These are phyloP conservation scores for Drechslerella dactyloides DNA, from an alignment of 2,329 filamentous ascomycete species.

Conservation along the genomic window DNA sequence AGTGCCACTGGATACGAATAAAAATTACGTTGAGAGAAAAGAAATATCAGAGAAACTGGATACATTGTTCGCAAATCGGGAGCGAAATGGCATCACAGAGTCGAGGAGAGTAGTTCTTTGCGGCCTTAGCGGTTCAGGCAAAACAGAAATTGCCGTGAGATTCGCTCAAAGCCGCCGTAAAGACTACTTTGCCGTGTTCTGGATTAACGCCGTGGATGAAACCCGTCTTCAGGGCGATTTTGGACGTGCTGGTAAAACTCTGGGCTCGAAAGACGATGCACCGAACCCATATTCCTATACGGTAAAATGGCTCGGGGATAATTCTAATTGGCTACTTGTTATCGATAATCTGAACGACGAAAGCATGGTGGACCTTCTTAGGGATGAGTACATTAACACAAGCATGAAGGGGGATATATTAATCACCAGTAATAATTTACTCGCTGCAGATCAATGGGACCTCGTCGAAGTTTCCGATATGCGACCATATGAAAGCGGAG, in stretches of 20 bases:
- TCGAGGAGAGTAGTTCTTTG: not conserved
- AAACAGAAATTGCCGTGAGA: not conserved
- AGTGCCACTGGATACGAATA: conserved; percentile 7
- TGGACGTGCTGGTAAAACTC: not conserved
- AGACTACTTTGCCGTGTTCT: conserved; percentile 9
- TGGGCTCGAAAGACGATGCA: not conserved
- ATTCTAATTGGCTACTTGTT: conserved; percentile 11
- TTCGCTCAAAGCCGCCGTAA: conserved; percentile 3
- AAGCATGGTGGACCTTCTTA: not conserved
- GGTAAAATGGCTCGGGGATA: not conserved
- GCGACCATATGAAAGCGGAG: conserved; percentile 4
- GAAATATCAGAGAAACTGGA: conserved; percentile 3
- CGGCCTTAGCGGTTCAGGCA: conserved; percentile 5
- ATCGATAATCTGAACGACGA: conserved; percentile 12
- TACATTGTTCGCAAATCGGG: not conserved
- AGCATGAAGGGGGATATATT: conserved; percentile 6
- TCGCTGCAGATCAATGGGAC: not conserved
- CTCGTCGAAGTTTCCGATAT: conserved; percentile 5
- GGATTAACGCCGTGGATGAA: conserved; percentile 4
- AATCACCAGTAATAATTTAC: conserved; percentile 3
- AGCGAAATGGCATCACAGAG: not conserved
- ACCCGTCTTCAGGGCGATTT: not conserved
- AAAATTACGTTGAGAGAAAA: conserved; percentile 2
- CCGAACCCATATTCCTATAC: not conserved
- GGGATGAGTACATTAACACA: not conserved